phyloP scores from a whole-genome alignment of 1,139 yeast species.

The Suhomyces maxii region DNA sequence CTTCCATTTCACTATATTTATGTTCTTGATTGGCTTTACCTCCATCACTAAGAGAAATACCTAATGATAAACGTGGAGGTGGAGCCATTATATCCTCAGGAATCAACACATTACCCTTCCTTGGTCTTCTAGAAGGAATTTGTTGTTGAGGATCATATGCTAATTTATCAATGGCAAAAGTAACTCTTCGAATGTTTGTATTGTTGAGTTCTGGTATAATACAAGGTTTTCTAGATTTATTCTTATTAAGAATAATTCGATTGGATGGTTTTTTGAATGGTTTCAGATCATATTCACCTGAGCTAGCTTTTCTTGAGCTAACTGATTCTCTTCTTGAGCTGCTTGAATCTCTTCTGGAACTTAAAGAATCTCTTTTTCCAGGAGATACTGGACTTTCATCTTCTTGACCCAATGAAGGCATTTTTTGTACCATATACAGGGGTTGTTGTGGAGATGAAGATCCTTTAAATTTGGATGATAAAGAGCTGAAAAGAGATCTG shows the following conservation, averaged over 20 bases:
- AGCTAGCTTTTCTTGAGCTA: neutral
- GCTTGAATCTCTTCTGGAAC: neutral
- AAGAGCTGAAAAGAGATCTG: conserved; percentile 49
- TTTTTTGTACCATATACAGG: neutral
- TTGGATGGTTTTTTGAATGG: conserved; percentile 3
- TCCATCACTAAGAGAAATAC: conserved; percentile 50
- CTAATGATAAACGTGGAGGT: conserved; percentile 63
- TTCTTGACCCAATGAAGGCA: neutral
- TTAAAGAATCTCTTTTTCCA: neutral
- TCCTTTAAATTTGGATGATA: conserved; percentile 56
- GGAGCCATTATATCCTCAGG: conserved; percentile 69
- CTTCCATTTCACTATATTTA: conserved; percentile 51
- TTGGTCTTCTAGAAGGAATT: conserved; percentile 85
- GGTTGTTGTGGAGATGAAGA: conserved; percentile 4
- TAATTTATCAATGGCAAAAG: conserved; percentile 71
- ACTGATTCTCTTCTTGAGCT: neutral
- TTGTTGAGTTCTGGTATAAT: conserved; percentile 40
- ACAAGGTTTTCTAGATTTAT: conserved; percentile 36
- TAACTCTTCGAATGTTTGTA: conserved; percentile 60
- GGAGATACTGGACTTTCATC: neutral
- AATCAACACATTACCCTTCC: conserved; percentile 73
- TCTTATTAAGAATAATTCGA: conserved; percentile 48
- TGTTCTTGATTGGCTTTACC: conserved; percentile 20
- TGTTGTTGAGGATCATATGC: conserved; percentile 90
- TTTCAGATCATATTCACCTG: neutral